These are phyloP conservation scores for Exserohilum turcica DNA, from an alignment of 2,329 filamentous ascomycete species.

Conservation along the genomic window DNA sequence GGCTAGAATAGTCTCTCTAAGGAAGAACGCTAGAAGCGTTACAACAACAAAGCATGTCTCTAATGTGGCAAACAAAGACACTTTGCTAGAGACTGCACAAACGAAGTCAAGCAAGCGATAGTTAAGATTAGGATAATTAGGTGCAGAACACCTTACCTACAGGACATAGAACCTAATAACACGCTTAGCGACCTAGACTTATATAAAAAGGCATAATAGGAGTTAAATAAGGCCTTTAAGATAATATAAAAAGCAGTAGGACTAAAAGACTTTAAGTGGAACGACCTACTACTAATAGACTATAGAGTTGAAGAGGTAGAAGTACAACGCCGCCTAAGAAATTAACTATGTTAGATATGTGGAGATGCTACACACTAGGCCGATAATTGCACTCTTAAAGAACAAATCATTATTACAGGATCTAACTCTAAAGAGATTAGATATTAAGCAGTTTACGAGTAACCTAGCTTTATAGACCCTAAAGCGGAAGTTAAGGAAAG, in stretches of 20 bases:
- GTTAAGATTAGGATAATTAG: neutral
- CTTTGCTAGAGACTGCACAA: neutral
- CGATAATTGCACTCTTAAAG: neutral
- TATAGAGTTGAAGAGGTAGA: neutral
- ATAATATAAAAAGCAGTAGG: neutral
- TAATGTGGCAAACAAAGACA: neutral
- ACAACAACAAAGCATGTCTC: neutral
- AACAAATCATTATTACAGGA: neutral
- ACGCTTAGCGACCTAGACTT: neutral
- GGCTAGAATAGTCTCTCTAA: neutral
- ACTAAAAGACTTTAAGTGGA: too few species aligned
- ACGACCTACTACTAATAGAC: neutral
- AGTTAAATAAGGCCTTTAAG: neutral
- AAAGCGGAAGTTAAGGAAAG: neutral
- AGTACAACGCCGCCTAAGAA: neutral
- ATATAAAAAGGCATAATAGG: neutral
- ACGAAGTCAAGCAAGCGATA: neutral
- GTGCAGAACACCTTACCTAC: neutral
- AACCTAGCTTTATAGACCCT: neutral
- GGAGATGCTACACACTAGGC: neutral
- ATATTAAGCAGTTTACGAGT: neutral
- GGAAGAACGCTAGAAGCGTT: constrained; percentile 1
- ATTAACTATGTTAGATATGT: neutral
- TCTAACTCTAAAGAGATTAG: neutral
- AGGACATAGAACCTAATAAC: neutral